phyloP scores from a whole-genome alignment of 2,329 filamentous ascomycete genomes.

The Trichoderma cornu-damae region DNA sequence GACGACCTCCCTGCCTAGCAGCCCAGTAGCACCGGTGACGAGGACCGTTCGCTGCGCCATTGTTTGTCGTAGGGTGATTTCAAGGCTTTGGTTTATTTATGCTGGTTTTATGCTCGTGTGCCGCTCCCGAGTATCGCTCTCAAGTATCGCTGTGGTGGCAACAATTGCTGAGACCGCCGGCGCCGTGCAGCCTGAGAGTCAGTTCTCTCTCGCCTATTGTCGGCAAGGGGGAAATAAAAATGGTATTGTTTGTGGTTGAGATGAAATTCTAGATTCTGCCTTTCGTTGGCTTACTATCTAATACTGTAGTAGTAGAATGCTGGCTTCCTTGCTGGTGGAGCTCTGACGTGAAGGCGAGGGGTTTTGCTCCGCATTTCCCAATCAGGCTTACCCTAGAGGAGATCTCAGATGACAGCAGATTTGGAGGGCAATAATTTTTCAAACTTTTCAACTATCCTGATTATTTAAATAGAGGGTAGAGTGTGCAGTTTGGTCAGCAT shows the following conservation, averaged over 20 bases:
- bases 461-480: too few species aligned
- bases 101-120: too few species aligned
- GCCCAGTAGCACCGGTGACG: slow-evolving; percentile 77
- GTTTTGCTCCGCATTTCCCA: neutral
- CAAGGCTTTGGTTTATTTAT: neutral
- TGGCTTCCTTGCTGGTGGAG: slow-evolving; percentile 8
- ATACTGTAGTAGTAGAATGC: too few species aligned
- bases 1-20: slow-evolving; percentile 74
- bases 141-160: neutral
- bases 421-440: neutral
- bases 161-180: neutral
- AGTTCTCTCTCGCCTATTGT: too few species aligned
- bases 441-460: too few species aligned
- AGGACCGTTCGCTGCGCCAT: slow-evolving; percentile 50
- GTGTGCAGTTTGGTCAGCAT: too few species aligned
- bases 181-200: neutral
- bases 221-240: too few species aligned
- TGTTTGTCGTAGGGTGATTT: neutral
- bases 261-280: neutral
- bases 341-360: slow-evolving; percentile 14
- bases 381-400: neutral
- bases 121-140: neutral
- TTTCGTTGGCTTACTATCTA: too few species aligned
- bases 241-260: neutral
- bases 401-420: neutral